Base-by-base conservation (phyloP, 1,284 basidiomycete genomes). In the Trichosporon sp. region DNA sequence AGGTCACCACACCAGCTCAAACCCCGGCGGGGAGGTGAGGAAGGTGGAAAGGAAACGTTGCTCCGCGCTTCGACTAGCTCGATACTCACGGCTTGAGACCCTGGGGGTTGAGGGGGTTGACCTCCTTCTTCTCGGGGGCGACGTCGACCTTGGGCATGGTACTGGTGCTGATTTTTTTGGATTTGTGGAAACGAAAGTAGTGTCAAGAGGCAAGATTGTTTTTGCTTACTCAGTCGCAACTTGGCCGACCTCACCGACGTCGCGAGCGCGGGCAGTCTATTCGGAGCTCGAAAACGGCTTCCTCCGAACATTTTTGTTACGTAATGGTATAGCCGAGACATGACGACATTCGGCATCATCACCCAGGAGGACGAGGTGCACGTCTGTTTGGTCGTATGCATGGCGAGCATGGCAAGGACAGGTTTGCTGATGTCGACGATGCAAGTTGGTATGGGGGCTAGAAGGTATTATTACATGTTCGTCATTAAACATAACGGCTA, bases 71-170 rank as follows among this genome's bases (percentile, higher is more conserved):
- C 51, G 26, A 16, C 43, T 26, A 16, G 14, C 12, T 14, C 12
- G 26, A 46, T 2, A 88, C 92, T 77, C 82, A 96, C 94, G 95
- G 92, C 82, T 96, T 96, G 74, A 96, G 87, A 16, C 94, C 94
- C 78, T 93, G 83, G 0, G 95, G 95, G 81, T 97, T 98, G 73
- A 94, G 85, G 10, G 91, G 92, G 81, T 94, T 95, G 64, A 83
- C 76, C 59, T 74, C 73, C 69, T 77, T 75, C 54, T 59, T 63
- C 59, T 63, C 59, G 59, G 59, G 59, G 31, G 59, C 59, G 31
- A 63, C 59, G 59, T 63, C 59, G 59, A 63, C n/a, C 59, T 63
- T 63, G 59, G 59, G 59, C 59, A 63, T 63, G 31, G 59, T 14
- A 32, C 4, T 7, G 10, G 31, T 26, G 26, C 26, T 26, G 26